phyloP scores from a whole-genome alignment of 768 basidiomycete species.

The Tubosaeta brunneosetosa region DNA sequence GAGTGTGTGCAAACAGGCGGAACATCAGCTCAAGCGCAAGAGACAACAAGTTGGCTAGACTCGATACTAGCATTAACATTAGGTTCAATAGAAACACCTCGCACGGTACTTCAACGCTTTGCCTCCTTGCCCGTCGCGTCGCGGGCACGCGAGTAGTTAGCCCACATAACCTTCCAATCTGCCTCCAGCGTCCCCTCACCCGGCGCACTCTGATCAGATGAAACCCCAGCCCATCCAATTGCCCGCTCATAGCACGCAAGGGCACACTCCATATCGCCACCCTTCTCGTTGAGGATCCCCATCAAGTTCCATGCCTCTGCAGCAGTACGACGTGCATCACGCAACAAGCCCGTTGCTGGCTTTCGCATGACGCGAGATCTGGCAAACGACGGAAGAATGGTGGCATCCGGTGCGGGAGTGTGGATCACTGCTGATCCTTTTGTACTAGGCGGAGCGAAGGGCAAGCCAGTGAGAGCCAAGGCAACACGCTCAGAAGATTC shows the following conservation, averaged over 20 bases:
- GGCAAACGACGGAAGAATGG: constrained; percentile 41
- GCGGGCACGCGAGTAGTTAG: constrained; percentile 55
- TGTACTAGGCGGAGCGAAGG: constrained; percentile 32
- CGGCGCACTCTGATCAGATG: constrained; percentile 36
- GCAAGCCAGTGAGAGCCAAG: constrained; percentile 44
- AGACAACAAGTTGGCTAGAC: background rate
- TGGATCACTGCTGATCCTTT: constrained; percentile 33
- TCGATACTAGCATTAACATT: background rate
- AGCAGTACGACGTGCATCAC: constrained; percentile 65
- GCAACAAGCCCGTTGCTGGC: constrained; percentile 54
- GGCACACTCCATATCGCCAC: constrained; percentile 35
- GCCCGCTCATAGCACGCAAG: constrained; percentile 66
- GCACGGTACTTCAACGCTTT: background rate
- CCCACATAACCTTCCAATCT: constrained; percentile 59
- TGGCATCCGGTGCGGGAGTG: constrained; percentile 35
- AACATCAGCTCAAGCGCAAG: constrained; percentile 7
- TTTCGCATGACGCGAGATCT: constrained; percentile 48
- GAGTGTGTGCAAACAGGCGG: constrained; percentile 4
- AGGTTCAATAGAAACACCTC: background rate
- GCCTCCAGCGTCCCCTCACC: constrained; percentile 51
- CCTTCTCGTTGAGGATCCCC: constrained; percentile 58
- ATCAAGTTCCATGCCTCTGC: constrained; percentile 73
- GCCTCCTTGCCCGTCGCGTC: constrained; percentile 16
- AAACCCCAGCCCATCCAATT: constrained; percentile 58
- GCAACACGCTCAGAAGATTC: constrained; percentile 66